Percentiles rank a stretch among this genome's conserved stretches.
Evolutionary conservation across 169 alveolate species (phyloP).

Genomic region (Cytauxzoon felis): DNA sequence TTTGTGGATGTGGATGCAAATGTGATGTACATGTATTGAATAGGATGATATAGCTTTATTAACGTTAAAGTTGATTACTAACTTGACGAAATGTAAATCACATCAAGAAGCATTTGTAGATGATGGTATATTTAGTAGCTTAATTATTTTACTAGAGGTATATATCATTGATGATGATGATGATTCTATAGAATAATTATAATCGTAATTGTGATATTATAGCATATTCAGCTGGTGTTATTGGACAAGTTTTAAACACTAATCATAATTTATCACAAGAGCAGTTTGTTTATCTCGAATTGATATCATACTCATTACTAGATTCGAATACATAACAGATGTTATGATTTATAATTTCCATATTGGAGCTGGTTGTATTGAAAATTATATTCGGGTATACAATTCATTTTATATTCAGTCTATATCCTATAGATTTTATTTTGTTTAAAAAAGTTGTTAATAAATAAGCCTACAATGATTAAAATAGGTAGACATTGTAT

Average conservation of each 20-base stretch:
- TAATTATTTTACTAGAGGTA: slow-evolving; percentile 28
- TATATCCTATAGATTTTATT: slow-evolving; percentile 17
- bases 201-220: slow-evolving; percentile 9
- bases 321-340: slow-evolving; percentile 41
- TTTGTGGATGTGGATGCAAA: background rate
- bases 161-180: background rate
- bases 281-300: background rate
- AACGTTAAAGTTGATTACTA: slow-evolving; percentile 54
- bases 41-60: slow-evolving; percentile 25
- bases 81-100: slow-evolving; percentile 35
- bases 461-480: slow-evolving; percentile 7
- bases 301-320: background rate
- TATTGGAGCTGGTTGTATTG: slow-evolving; percentile 7
- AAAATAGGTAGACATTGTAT: slow-evolving; percentile 40
- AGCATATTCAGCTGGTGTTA: slow-evolving; percentile 34
- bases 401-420: background rate
- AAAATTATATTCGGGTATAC: slow-evolving; percentile 3
- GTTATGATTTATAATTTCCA: slow-evolving; percentile 42
- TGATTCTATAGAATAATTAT: slow-evolving; percentile 12
- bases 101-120: slow-evolving; percentile 36
- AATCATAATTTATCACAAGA: background rate
- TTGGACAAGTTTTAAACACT: slow-evolving; percentile 56
- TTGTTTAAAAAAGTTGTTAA: slow-evolving; percentile 35
- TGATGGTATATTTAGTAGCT: slow-evolving; percentile 27
- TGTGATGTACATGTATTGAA: background rate